Percentiles rank a stretch among this genome's conserved stretches.
Evolutionary conservation across 139 green algal species (phyloP).

Genomic region (Closterium sp.): DNA sequence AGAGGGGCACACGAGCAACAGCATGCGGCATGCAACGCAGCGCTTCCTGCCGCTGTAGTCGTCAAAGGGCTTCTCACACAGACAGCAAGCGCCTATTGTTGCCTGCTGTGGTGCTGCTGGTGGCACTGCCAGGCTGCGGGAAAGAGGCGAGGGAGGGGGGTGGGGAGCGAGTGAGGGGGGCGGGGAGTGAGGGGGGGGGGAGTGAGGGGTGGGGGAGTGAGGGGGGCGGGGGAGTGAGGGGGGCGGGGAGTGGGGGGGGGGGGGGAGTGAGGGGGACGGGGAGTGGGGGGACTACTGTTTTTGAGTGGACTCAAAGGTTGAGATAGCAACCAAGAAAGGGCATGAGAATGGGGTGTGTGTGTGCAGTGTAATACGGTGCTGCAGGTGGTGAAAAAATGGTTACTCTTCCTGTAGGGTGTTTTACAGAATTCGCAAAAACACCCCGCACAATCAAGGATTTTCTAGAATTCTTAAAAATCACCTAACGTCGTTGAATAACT

Average conservation of each 20-base stretch:
- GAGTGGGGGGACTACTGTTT: too few species aligned
- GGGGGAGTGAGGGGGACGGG: not conserved
- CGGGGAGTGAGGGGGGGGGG: too few species aligned
- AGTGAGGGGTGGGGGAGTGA: not conserved
- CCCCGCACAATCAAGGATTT: too few species aligned
- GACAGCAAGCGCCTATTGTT: too few species aligned
- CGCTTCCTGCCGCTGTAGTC: not conserved
- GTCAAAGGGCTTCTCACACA: not conserved
- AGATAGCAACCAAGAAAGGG: too few species aligned
- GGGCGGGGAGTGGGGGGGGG: not conserved
- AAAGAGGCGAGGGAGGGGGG: not conserved
- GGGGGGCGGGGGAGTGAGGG: slow-evolving; percentile 2
- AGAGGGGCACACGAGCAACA: not conserved
- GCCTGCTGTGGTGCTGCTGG: too few species aligned
- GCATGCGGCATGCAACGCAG: not conserved
- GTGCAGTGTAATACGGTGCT: slow-evolving; percentile 33
- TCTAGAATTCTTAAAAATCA: too few species aligned
- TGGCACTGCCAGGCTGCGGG: not conserved
- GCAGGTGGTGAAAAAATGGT: not conserved
- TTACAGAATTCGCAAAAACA: too few species aligned
- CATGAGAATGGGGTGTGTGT: too few species aligned
- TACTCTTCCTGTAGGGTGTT: too few species aligned
- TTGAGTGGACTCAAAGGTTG: too few species aligned
- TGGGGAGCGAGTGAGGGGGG: not conserved
- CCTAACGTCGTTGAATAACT: too few species aligned